A percentile compares a stretch with the other conserved stretches of the same genome.
Conservation (phyloP, 2,329 filamentous ascomycete genomes). For the Xylaria sp. region DNA sequence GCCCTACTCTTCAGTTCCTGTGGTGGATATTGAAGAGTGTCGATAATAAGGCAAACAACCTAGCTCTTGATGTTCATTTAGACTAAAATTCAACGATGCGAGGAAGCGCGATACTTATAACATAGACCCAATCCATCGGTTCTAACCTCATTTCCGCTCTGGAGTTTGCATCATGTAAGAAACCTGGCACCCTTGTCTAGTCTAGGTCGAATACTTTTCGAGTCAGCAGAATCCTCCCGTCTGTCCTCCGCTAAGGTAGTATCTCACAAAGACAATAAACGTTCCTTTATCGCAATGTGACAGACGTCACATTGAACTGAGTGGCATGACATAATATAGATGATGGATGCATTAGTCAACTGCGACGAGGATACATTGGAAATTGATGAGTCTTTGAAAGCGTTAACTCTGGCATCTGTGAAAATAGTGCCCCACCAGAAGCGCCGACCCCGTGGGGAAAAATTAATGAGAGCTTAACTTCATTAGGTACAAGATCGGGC, state of each 20-base stretch:
- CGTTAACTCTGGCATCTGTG: neutral
- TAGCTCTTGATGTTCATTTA: neutral
- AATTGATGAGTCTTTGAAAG: neutral
- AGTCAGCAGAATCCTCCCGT: neutral
- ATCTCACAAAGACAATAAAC: neutral
- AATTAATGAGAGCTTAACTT: neutral
- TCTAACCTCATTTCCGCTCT: neutral
- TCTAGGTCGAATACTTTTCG: neutral
- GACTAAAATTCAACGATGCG: neutral
- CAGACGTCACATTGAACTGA: neutral
- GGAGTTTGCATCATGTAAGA: neutral
- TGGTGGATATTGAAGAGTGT: neutral
- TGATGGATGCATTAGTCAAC: neutral
- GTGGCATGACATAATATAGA: neutral
- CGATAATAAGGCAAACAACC: neutral
- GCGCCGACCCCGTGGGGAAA: neutral
- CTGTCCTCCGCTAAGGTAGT: neutral
- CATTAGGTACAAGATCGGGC: no score
- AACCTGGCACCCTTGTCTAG: neutral
- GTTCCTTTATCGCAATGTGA: neutral
- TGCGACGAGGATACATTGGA: neutral
- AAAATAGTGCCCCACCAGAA: neutral
- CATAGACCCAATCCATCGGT: neutral
- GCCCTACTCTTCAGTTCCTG: neutral
- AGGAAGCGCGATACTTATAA: neutral